Evolutionary conservation across 2,329 filamentous ascomycete species (phyloP), one percentile per base, ranked within the genome.

Genomic region (Cercospora citrullina): DNA sequence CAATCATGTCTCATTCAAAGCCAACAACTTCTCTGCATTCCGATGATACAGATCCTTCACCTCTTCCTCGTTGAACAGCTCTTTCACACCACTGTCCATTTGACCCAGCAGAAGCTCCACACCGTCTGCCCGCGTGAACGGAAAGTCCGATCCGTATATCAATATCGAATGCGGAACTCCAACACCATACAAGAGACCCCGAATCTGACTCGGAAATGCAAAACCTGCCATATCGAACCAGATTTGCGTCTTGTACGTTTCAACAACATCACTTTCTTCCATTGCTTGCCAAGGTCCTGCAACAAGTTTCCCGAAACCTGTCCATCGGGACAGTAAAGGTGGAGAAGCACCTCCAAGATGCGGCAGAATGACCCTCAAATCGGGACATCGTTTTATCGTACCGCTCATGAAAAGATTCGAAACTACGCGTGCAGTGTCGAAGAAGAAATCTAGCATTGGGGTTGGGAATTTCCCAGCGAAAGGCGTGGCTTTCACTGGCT

Each of bases 171-270:
- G 77, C 4, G 79, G 77, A 7, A 81, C 79, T 0, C 81, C 75
- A 4, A 71, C 68, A 16, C 75, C 78, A 12, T 81, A 73, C 16
- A 86, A 73, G 64, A 86, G 75, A 1, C 82, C 84, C 63, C 81
- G 80, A 33, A 86, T 78, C 75, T 86, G 84, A 14, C 66, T 69
- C n/a, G 80, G 81, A 64, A 86, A 85, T 0, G 80, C 78, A n/a
- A 84, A 81, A 0, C 84, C 85, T 0, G 84, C 84, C 33, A 86
- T 72, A 72, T 87, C 85, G 67, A 86, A 85, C 73, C 81, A 87
- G 68, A 86, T 84, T 31, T 82, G 81, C 39, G 68, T 70, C 23
- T 73, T 71, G 16, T 83, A 72, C 39, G 79, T 78, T 53, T 72
- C 72, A 16, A 74, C 69, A 1, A 80, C 77, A 0, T 72, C 72